phyloP scores from a whole-genome alignment of 2,329 filamentous ascomycete species.

The Ilyonectria destructans region DNA sequence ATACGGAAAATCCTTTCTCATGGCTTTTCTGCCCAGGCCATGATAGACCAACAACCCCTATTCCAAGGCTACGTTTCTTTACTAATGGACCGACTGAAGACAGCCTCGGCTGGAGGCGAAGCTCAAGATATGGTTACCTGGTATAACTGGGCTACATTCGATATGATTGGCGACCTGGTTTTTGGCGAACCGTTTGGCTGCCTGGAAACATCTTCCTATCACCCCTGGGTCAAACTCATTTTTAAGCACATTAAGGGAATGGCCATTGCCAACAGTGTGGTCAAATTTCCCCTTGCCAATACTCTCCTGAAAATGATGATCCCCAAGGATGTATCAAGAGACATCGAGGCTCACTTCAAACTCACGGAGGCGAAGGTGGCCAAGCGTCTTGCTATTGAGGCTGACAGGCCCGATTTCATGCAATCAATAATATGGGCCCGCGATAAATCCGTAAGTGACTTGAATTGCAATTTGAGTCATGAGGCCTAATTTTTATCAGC shows the following conservation, averaged over 20 bases:
- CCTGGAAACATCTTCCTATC: constrained; percentile 39
- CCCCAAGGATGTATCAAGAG: constrained; percentile 3
- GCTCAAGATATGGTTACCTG: constrained; percentile 41
- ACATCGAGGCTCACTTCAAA: constrained; percentile 5
- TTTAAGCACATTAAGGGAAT: constrained; percentile 32
- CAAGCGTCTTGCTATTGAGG: constrained; percentile 7
- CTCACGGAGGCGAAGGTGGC: constrained; percentile 4
- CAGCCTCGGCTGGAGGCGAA: constrained; percentile 22
- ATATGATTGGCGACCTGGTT: constrained; percentile 47
- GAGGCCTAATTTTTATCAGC: not conserved
- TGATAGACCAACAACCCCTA: constrained; percentile 50
- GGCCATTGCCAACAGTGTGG: not conserved
- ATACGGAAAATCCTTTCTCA: constrained; percentile 41
- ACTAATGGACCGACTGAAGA: constrained; percentile 37
- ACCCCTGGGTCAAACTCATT: constrained; percentile 43
- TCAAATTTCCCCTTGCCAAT: constrained; percentile 5
- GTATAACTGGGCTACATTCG: constrained; percentile 49
- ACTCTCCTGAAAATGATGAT: not conserved
- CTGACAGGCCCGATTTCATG: constrained; percentile 17
- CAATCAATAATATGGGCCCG: constrained; percentile 16
- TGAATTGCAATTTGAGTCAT: not conserved
- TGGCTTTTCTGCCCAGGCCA: constrained; percentile 47
- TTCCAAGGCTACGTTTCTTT: constrained; percentile 46
- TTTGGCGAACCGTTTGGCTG: constrained; percentile 48
- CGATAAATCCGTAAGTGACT: constrained; percentile 13